Percentiles rank a stretch among this genome's conserved stretches.
These are phyloP conservation scores for Cladosporium sp. DNA, from an alignment of 2,329 filamentous ascomycete species.

Conservation along the genomic window DNA sequence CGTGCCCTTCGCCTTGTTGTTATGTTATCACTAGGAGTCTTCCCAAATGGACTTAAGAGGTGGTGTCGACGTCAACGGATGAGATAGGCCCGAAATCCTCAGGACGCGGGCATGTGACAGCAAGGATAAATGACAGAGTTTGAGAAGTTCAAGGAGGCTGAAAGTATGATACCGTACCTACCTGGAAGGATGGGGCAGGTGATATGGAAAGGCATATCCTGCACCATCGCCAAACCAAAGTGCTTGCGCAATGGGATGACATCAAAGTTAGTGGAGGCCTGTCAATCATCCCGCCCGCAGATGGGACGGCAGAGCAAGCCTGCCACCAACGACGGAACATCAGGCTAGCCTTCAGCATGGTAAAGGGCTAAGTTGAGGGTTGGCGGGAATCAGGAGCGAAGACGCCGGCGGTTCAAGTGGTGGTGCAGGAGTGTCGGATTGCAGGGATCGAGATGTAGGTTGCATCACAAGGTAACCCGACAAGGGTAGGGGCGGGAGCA, in stretches of 20 bases:
- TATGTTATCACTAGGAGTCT: not conserved
- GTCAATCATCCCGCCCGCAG: conserved; percentile 3
- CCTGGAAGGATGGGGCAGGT: not conserved
- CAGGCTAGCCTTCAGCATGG: conserved; percentile 3
- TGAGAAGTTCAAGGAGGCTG: not conserved
- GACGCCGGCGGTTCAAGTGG: not conserved
- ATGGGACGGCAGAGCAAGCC: conserved; percentile 7
- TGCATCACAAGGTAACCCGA: conserved; percentile 13
- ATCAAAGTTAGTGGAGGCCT: not conserved
- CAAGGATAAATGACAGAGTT: not conserved
- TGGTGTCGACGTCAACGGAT: not conserved
- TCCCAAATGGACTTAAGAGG: not conserved
- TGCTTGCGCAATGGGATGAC: conserved; percentile 10
- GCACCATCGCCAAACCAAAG: not conserved
- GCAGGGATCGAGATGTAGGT: conserved; percentile 11
- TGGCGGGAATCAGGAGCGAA: not conserved
- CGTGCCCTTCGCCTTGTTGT: not conserved
- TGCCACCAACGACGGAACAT: not conserved
- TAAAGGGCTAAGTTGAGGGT: conserved; percentile 1
- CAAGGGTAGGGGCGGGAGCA: not conserved
- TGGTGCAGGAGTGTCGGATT: not conserved
- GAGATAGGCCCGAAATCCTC: not conserved
- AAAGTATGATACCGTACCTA: conserved; percentile 4
- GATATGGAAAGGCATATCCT: conserved; percentile 5
- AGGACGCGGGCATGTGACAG: not conserved